A percentile compares a stretch with the other conserved stretches of the same genome.
These are phyloP conservation scores for Eimeria brunetti DNA, from an alignment of 169 alveolate species.

Conservation along the genomic window DNA sequence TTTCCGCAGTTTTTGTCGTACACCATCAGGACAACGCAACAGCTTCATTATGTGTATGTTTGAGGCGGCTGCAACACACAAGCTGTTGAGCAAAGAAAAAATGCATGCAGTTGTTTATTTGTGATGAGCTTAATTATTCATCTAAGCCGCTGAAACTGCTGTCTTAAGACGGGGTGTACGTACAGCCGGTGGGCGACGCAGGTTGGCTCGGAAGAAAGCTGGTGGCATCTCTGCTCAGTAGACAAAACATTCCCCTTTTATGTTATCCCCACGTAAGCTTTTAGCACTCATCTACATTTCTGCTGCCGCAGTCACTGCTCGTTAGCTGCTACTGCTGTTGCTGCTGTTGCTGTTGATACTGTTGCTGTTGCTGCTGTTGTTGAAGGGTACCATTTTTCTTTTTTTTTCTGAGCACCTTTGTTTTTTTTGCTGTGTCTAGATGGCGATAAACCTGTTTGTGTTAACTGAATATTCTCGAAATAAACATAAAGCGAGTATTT, in stretches of 20 bases:
- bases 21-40: background rate
- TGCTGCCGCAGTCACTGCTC: background rate
- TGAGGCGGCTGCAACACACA: background rate
- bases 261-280: slow-evolving; percentile 48
- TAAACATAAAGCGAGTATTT: background rate
- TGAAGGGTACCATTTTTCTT: background rate
- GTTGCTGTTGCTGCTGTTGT: background rate
- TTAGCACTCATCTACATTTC: background rate
- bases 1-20: background rate
- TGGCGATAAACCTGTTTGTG: background rate
- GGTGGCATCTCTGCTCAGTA: slow-evolving; percentile 70
- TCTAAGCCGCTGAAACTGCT: background rate
- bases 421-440: background rate
- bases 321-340: background rate
- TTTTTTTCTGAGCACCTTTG: background rate
- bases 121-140: background rate
- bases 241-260: slow-evolving; percentile 45
- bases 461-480: background rate
- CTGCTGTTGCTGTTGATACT: background rate
- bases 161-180: background rate
- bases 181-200: slow-evolving; percentile 18
- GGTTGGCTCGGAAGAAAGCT: slow-evolving; percentile 56
- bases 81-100: background rate
- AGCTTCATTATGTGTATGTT: background rate
- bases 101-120: background rate